Percentiles rank a stretch among this genome's conserved stretches.
Conservation (phyloP, 257 asterid species). For the Nicotiana benthamiana region DNA sequence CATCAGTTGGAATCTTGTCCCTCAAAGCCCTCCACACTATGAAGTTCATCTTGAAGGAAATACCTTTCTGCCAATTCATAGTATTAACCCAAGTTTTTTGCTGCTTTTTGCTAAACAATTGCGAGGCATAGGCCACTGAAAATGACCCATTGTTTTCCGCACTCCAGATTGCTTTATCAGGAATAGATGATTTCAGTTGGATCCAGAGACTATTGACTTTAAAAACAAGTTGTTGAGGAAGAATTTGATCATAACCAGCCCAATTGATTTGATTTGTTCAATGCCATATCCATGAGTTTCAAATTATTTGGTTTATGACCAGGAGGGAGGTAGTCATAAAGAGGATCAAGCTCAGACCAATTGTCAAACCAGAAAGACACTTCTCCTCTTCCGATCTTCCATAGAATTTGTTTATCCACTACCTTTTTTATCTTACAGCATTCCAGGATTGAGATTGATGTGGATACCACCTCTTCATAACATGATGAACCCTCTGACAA, state of each 20-base stretch:
- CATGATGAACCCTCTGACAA: background rate
- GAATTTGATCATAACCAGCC: background rate
- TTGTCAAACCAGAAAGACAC: too few species aligned
- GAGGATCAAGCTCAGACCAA: too few species aligned
- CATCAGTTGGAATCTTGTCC: background rate
- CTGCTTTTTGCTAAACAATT: background rate
- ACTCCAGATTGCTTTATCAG: background rate
- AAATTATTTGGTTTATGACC: too few species aligned
- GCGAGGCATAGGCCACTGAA: background rate
- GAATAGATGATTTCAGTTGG: too few species aligned
- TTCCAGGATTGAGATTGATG: too few species aligned
- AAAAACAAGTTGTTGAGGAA: background rate
- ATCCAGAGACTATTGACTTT: background rate
- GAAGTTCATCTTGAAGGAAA: background rate
- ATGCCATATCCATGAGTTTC: background rate
- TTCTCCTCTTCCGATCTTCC: too few species aligned
- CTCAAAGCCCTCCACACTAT: background rate
- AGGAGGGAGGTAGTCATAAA: too few species aligned
- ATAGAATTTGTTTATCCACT: too few species aligned
- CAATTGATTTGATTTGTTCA: background rate
- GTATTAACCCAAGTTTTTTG: accelerated
- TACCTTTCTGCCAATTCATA: background rate
- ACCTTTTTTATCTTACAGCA: too few species aligned
- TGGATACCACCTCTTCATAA: too few species aligned
- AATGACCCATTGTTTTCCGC: background rate